Base-by-base conservation (phyloP, 495 filamentous ascomycete species). In the Jackrogersella multiformis region DNA sequence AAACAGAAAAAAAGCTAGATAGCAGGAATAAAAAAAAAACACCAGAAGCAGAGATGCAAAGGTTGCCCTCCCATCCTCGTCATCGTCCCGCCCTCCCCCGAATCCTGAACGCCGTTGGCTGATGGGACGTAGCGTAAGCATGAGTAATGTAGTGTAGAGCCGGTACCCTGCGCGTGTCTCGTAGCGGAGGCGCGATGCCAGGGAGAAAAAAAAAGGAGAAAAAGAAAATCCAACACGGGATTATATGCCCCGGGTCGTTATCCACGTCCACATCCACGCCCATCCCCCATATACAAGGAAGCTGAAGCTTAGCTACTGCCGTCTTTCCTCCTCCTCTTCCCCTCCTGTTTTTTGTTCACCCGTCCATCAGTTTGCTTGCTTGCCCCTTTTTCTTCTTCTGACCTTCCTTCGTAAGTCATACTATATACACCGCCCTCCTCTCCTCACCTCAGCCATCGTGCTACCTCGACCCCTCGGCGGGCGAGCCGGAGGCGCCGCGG, bases 401-500 rank as follows among this genome's bases (percentile, higher is more conserved):
- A 9, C 35, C 12, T 13, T 28, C n/a, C 6, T 41, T 42, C 16
- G 54, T 51, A 30, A 26, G 20, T 30, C 12, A 7, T 2, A 10
- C 26, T 49, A 24, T 12, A 5, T n/a, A 13, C 15, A 16, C 10
- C 26, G 20, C 24, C 56, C 13, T n/a, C 15, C 24, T 24, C 0
- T 18, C 8, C 38, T 38, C 26, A n/a, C n/a, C n/a, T n/a, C n/a
- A n/a, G n/a, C 21, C 21, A 5, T 21, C 5, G 16, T 56, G 42
- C 49, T 54, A 64, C 66, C 66, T 64, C 20, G 53, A 9, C 10
- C 34, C 48, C 24, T 56, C 54, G 3, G 60, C 54, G 3, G 60
- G 28, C 4, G 45, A 16, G 1, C 18, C 28, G 4, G 45, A 32
- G 1, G n/a, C n/a, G n/a, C 35, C 28, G 15, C 59, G 58, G 0